phyloP scores from a whole-genome alignment of 2,329 filamentous ascomycete species.

The Arthrobotrys iridis region DNA sequence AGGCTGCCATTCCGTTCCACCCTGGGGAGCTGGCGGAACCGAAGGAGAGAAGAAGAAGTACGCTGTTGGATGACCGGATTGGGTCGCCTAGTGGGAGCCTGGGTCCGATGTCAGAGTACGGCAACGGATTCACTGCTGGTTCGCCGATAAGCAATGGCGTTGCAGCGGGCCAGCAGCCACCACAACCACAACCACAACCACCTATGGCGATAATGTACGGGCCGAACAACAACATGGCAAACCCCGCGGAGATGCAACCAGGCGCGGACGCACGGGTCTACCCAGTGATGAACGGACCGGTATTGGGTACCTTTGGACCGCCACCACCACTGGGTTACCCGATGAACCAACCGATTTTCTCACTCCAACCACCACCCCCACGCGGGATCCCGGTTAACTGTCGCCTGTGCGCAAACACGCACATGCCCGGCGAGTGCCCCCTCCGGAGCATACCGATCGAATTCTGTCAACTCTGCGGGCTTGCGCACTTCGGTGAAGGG shows the following conservation, averaged over 20 bases:
- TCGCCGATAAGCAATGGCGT: conserved; percentile 55
- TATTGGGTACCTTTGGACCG: too few species aligned
- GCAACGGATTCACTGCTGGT: conserved; percentile 45
- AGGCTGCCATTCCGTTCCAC: conserved; percentile 53
- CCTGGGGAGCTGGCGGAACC: conserved; percentile 51
- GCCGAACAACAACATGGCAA: neutral
- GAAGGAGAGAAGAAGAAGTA: conserved; percentile 6
- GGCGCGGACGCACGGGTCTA: neutral
- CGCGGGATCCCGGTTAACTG: conserved; percentile 62
- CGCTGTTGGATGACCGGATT: neutral
- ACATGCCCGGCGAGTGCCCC: conserved; percentile 70
- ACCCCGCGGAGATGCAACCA: neutral
- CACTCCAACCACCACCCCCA: conserved; percentile 23
- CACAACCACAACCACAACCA: conserved; percentile 57
- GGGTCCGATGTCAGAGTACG: conserved; percentile 1
- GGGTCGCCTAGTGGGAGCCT: neutral
- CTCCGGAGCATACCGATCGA: conserved; percentile 70
- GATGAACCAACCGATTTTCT: neutral
- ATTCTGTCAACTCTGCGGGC: conserved; percentile 72
- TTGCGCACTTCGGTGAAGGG: conserved; percentile 69
- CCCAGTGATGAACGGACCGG: too few species aligned
- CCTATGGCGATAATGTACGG: conserved; percentile 54
- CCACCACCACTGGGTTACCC: too few species aligned
- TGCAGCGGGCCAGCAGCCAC: conserved; percentile 56
- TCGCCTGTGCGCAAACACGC: conserved; percentile 67